These are phyloP conservation scores for Apophysomyces sp. DNA, from an alignment of 371 early-diverging fungal species.

Conservation along the genomic window DNA sequence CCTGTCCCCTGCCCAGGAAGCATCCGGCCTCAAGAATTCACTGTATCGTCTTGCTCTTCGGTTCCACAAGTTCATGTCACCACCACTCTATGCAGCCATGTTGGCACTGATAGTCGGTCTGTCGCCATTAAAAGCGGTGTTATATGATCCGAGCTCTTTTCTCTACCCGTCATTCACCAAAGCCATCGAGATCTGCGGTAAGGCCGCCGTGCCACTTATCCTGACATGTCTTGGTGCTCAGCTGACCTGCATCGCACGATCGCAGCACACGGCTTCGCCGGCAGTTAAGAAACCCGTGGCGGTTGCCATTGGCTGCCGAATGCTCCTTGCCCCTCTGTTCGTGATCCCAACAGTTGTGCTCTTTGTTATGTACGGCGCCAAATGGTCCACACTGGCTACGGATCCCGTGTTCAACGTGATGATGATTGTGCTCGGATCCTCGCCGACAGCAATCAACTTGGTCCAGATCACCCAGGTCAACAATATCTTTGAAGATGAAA, in stretches of 20 bases:
- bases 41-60: not conserved
- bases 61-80: slow-evolving; percentile 51
- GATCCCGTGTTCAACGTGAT: slow-evolving; percentile 53
- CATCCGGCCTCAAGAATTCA: not conserved
- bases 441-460: slow-evolving; percentile 61
- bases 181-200: slow-evolving; percentile 66
- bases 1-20: not conserved
- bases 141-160: slow-evolving; percentile 53
- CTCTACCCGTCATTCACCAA: slow-evolving; percentile 58
- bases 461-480: slow-evolving; percentile 59
- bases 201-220: slow-evolving; percentile 69
- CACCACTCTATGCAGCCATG: slow-evolving; percentile 64
- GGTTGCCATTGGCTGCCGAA: slow-evolving; percentile 41
- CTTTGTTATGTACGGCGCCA: slow-evolving; percentile 34
- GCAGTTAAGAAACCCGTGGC: slow-evolving; percentile 32
- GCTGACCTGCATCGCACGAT: slow-evolving; percentile 37
- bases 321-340: slow-evolving; percentile 44
- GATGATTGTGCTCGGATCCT: slow-evolving; percentile 53
- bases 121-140: slow-evolving; percentile 47
- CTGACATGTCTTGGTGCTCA: slow-evolving; percentile 73
- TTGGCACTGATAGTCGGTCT: slow-evolving; percentile 57
- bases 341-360: slow-evolving; percentile 43
- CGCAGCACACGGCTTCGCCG: slow-evolving; percentile 11
- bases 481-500: slow-evolving; percentile 55
- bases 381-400: slow-evolving; percentile 35